Evolutionary conservation across 2,329 filamentous ascomycete species (phyloP), one percentile per base, ranked within the genome.

Genomic region (Hawksworthiomyces lignivorus): DNA sequence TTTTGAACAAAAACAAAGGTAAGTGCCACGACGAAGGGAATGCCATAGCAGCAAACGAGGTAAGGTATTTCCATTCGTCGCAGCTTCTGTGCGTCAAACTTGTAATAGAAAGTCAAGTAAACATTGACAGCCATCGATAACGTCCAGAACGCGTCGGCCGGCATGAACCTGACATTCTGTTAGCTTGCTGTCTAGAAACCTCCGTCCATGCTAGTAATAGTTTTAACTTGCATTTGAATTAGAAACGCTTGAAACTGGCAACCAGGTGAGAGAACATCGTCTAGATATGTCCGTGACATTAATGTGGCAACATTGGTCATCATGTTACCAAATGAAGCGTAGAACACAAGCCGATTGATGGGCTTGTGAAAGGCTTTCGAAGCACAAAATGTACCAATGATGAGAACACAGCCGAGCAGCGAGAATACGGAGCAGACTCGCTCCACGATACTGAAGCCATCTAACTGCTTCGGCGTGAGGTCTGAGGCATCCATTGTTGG

Each of bases 281-380:
- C 50, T 7, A 86, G 62, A 29, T 77, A 84, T 1, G 72, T 69
- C 27, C 74, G 72, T 0, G 82, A 80, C 54, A 90, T 85, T 26
- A 90, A 61, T 0, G 86, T 88, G 1, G 80, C 85, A 15, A 87
- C 72, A 57, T 87, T 90, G 47, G 77, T 77, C 61, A 88, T 69
- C 52, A 90, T 70, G 54, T 94, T 94, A 8, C 86, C 87, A 55
- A 86, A 83, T 0, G 83, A 84, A 7, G 87, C 86, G 58, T 84
- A 92, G 59, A 94, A 90, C 9, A 90, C 80, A 0, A 94, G 70
- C 15, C 87, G 73, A 56, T 92, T 92, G 64, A 92, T 88, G n/a
- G 86, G 84, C 56, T 88, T 90, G 54, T 84, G 83, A 57, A 92
- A 92, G 5, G 72, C 71, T 14, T 69, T 72, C 24, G 81, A 85